Conservation (phyloP, 164 flowering plant genomes). For the Annona squamosa region DNA sequence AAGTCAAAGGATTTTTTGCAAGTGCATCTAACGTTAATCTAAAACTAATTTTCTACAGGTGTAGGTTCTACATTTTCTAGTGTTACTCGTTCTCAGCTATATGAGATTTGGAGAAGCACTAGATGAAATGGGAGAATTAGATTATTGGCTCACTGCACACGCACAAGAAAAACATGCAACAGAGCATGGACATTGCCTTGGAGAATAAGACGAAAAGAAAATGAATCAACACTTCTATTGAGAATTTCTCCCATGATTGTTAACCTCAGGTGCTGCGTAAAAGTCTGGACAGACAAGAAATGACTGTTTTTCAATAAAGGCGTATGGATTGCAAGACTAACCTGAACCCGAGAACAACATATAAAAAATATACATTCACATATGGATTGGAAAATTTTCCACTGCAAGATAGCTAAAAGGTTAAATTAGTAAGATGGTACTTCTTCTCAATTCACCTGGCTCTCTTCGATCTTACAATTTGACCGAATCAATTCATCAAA, state of each 20-base stretch:
- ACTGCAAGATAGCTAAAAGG: neutral
- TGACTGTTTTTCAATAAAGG: neutral
- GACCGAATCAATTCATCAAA: too few relatives aligned
- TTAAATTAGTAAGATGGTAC: neutral
- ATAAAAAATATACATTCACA: neutral
- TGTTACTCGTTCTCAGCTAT: neutral
- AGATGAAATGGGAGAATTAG: neutral
- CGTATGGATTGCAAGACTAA: neutral
- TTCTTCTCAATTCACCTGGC: neutral
- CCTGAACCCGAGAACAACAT: neutral
- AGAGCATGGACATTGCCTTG: conserved; percentile 43
- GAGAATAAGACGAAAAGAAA: conserved; percentile 77
- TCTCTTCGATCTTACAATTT: neutral
- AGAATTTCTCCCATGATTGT: conserved; percentile 50
- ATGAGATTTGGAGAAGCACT: neutral
- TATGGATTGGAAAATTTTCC: neutral
- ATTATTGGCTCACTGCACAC: neutral
- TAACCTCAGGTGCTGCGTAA: conserved; percentile 78
- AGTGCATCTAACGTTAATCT: too few relatives aligned
- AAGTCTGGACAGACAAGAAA: conserved; percentile 30
- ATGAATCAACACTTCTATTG: conserved; percentile 79
- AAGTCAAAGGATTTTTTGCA: neutral
- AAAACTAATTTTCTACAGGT: too few relatives aligned
- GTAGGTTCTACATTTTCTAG: too few relatives aligned
- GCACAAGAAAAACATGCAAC: neutral